Evolutionary conservation across 371 early-diverging fungal species (phyloP).

Genomic region (Lichtheimia corymbifera): DNA sequence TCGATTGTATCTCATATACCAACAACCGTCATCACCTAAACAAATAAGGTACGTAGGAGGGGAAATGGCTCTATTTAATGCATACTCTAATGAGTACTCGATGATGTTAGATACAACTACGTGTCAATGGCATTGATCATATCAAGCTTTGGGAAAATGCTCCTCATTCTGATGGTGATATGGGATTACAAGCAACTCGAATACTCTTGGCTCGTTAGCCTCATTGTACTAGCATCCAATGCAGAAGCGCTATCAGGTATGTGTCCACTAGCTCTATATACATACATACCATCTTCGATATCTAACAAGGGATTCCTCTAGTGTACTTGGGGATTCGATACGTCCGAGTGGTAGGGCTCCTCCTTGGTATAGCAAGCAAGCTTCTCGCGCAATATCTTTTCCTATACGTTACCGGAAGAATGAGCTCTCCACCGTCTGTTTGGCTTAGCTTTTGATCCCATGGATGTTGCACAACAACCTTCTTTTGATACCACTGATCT

Average conservation of each 20-base stretch:
- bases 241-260: slow-evolving; percentile 83
- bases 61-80: neutral
- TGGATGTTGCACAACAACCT: too few species aligned
- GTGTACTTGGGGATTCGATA: slow-evolving; percentile 59
- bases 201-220: slow-evolving; percentile 81
- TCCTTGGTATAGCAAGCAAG: too few species aligned
- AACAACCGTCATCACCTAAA: slow-evolving; percentile 19
- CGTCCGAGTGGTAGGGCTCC: too few species aligned
- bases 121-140: slow-evolving; percentile 81
- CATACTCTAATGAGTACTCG: neutral
- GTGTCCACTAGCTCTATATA: too few species aligned
- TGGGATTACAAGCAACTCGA: slow-evolving; percentile 90
- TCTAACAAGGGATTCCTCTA: slow-evolving; percentile 8
- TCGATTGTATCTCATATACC: slow-evolving; percentile 14
- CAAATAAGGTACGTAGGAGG: neutral
- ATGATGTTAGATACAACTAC: slow-evolving; percentile 52
- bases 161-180: slow-evolving; percentile 89
- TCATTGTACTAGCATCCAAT: slow-evolving; percentile 83
- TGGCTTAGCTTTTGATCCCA: slow-evolving; percentile 9
- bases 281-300: too few species aligned
- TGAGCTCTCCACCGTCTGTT: too few species aligned
- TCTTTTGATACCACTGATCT: too few species aligned
- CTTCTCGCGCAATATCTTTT: too few species aligned
- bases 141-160: slow-evolving; percentile 88
- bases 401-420: too few species aligned